A percentile compares a stretch with the other conserved stretches of the same genome.
Evolutionary conservation across 495 filamentous ascomycete genomes (phyloP).

Genomic region (Lasiosphaeria hispida): DNA sequence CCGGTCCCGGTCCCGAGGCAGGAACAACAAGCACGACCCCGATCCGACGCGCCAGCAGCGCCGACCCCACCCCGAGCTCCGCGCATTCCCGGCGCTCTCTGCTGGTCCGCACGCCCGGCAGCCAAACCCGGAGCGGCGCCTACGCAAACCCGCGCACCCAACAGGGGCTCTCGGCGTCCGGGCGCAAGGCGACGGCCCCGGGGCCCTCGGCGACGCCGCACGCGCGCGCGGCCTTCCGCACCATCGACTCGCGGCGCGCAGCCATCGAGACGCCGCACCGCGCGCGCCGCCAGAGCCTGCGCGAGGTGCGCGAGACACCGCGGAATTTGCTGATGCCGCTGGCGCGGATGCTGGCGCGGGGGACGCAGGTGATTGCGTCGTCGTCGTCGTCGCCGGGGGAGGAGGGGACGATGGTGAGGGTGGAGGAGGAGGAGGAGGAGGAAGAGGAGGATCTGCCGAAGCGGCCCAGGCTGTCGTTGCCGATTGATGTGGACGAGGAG

Average conservation of each 20-base stretch:
- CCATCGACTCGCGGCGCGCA: slow-evolving; percentile 68
- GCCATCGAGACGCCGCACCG: slow-evolving; percentile 66
- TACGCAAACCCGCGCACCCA: slow-evolving; percentile 8
- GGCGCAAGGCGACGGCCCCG: slow-evolving; percentile 28
- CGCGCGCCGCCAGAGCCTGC: slow-evolving; percentile 61
- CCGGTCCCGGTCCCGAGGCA: neutral
- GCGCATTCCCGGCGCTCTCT: slow-evolving; percentile 24
- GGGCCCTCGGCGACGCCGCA: slow-evolving; percentile 58
- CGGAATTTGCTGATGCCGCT: slow-evolving; percentile 67
- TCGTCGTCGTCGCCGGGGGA: slow-evolving; percentile 52
- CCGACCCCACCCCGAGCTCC: slow-evolving; percentile 24
- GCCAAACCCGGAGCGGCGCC: too few species aligned
- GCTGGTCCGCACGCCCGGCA: slow-evolving; percentile 24
- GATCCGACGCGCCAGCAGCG: slow-evolving; percentile 30
- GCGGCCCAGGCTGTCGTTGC: slow-evolving; percentile 66
- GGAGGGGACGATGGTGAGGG: slow-evolving; percentile 22
- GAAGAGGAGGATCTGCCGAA: slow-evolving; percentile 61
- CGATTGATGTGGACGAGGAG: slow-evolving; percentile 61
- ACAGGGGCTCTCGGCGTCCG: slow-evolving; percentile 36
- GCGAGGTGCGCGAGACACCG: slow-evolving; percentile 71
- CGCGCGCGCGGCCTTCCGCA: slow-evolving; percentile 60
- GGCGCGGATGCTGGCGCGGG: slow-evolving; percentile 62
- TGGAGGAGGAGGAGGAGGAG: slow-evolving; percentile 56
- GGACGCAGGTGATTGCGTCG: slow-evolving; percentile 50
- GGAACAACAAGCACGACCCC: slow-evolving; percentile 25